These are phyloP conservation scores for Populus hybrid DNA, from an alignment of 441 rosid genomes.

Conservation along the genomic window DNA sequence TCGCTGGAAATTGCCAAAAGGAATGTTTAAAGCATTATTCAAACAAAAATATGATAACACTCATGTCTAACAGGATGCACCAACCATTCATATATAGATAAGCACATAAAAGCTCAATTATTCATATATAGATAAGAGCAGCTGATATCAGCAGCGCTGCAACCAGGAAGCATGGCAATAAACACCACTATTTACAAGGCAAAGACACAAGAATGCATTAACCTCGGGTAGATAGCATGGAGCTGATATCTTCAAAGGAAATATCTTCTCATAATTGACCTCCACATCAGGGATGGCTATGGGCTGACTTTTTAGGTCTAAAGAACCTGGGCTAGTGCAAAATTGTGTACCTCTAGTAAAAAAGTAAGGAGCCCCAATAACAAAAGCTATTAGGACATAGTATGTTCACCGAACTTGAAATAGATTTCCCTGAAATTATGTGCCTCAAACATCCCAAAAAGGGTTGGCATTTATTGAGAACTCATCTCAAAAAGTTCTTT, in stretches of 20 bases:
- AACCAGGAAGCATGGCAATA: neutral
- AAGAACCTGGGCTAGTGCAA: neutral
- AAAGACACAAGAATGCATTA: constrained; percentile 13
- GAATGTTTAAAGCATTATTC: too few species aligned
- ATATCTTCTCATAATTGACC: constrained; percentile 3
- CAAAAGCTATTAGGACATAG: constrained; percentile 19
- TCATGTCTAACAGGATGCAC: neutral
- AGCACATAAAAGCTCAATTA: neutral
- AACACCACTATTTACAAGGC: neutral
- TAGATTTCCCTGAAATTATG: constrained; percentile 25
- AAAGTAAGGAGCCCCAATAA: constrained; percentile 7
- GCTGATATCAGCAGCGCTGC: neutral
- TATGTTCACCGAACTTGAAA: constrained; percentile 18
- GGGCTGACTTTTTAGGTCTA: constrained; percentile 20
- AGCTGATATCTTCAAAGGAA: constrained; percentile 5
- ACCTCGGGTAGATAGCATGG: constrained; percentile 4
- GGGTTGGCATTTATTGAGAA: neutral
- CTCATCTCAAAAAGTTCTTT: neutral
- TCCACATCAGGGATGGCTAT: constrained; percentile 8
- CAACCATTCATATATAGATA: too few species aligned
- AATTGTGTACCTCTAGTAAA: constrained; percentile 7
- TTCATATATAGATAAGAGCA: neutral
- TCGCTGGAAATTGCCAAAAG: constrained; percentile 36
- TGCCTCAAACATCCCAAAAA: constrained; percentile 8
- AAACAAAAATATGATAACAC: neutral